Percentiles rank a stretch among this genome's conserved stretches.
Conservation (phyloP, 1,284 basidiomycete species). For the Earliella scabrosa region DNA sequence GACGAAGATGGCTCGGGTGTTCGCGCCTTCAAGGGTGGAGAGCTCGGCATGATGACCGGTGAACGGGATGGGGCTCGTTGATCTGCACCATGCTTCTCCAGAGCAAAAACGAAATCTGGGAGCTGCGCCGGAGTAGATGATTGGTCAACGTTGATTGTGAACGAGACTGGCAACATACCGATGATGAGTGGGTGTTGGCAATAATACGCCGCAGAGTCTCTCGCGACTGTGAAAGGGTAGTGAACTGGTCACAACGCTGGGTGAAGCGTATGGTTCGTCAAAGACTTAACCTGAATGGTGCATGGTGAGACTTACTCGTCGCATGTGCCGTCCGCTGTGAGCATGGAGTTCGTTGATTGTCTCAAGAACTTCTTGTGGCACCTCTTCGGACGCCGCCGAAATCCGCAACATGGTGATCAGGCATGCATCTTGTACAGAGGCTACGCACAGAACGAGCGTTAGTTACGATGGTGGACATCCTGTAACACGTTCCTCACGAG, state of each 20-base stretch:
- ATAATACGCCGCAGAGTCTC: conserved; percentile 49
- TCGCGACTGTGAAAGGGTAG: conserved; percentile 49
- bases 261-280: neutral
- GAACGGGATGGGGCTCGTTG: conserved; percentile 20
- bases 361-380: conserved; percentile 49
- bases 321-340: conserved; percentile 54
- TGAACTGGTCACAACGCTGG: conserved; percentile 76
- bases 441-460: conserved; percentile 40
- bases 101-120: conserved; percentile 64
- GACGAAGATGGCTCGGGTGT: conserved; percentile 40
- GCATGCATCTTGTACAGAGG: conserved; percentile 69
- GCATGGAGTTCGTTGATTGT: conserved; percentile 48
- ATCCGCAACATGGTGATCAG: conserved; percentile 71
- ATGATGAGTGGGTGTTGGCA: conserved; percentile 48
- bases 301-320: conserved; percentile 41
- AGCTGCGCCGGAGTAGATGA: conserved; percentile 51
- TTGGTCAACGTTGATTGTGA: no score
- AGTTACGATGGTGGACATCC: neutral
- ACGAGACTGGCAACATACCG: conserved; percentile 42
- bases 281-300: neutral
- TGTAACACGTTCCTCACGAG: conserved; percentile 45
- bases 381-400: conserved; percentile 56
- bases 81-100: conserved; percentile 42
- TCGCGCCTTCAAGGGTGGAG: conserved; percentile 21
- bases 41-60: conserved; percentile 20